Evolutionary conservation across 805 yeast species (phyloP), one percentile per base, ranked within the genome.

Genomic region (Lipomyces spencermartinsiae): DNA sequence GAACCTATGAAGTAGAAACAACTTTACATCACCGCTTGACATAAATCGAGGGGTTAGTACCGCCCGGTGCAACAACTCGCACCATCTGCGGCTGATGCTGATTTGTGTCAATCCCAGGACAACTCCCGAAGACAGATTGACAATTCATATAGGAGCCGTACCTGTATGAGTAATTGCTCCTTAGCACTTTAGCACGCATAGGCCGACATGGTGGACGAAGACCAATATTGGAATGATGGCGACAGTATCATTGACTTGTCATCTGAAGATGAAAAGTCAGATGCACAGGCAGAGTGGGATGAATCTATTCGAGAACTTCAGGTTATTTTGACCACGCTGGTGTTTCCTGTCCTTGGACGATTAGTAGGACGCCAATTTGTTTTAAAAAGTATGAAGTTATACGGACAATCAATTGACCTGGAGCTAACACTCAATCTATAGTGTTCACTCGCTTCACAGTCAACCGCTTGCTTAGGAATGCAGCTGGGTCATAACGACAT

Each of bases 241-340:
- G 56, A 22, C 29, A 31, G 34, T 31, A 16, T 53, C 34, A n/a
- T 53, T 25, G 56, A 19, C 25, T 8, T n/a, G 19, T 35, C 49
- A 14, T 14, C 55, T n/a, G 61, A 33, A 34, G 66, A 46, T 19
- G n/a, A n/a, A n/a, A 33, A 22, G n/a, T 62, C 73, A 4, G 83
- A 85, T 37, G 89, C 91, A 0, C 92, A 89, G 75, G 84, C 84
- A 71, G 92, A 89, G 70, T 89, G 93, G 93, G 92, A 89, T 61
- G 91, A 87, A 74, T 86, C 88, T 67, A 69, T 89, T 65, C 79
- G 79, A 62, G 92, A 89, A 76, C 77, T 90, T 59, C 83, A 83
- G 35, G 82, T 82, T 14, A 80, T 90, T 51, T 76, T 89, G 16
- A 83, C 83, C 65, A 79, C 84, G 67, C 84, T 90, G 10, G 72